Conservation (phyloP, 1,284 basidiomycete genomes). For the Anthracocystis panici-leucophaei region DNA sequence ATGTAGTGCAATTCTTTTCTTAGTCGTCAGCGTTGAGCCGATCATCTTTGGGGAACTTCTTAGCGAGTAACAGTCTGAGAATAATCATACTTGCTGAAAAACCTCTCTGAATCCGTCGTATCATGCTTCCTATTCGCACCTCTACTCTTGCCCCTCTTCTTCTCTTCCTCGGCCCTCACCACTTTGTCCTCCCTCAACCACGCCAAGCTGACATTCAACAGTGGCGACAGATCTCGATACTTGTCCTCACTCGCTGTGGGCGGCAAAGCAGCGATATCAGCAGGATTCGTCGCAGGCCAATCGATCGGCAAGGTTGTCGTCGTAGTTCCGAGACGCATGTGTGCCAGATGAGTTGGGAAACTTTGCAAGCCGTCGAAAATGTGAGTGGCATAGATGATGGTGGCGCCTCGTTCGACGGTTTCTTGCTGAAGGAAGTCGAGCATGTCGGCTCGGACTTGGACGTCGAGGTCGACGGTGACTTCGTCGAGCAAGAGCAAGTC, state of each 20-base stretch:
- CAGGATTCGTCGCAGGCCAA: constrained; percentile 58
- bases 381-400: constrained; percentile 81
- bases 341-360: constrained; percentile 68
- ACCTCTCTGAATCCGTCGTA: constrained; percentile 64
- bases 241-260: constrained; percentile 18
- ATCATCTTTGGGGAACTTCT: not conserved
- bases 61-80: constrained; percentile 50
- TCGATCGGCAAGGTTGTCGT: constrained; percentile 50
- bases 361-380: constrained; percentile 68
- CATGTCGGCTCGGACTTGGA: constrained; percentile 90
- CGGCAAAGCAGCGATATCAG: constrained; percentile 33
- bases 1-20: not conserved
- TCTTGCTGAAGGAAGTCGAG: constrained; percentile 88
- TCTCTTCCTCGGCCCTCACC: constrained; percentile 56
- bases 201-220: constrained; percentile 60
- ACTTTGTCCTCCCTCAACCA: constrained; percentile 67
- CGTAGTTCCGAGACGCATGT: constrained; percentile 65
- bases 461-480: constrained; percentile 98
- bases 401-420: constrained; percentile 83
- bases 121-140: constrained; percentile 52
- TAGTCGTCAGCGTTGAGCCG: constrained; percentile 24
- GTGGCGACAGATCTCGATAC: constrained; percentile 39
- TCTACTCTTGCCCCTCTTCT: constrained; percentile 43
- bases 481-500: constrained; percentile 93
- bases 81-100: constrained; percentile 68